Percentiles rank a stretch among this genome's conserved stretches.
These are phyloP conservation scores for Calcarisporium arbuscula DNA, from an alignment of 2,329 filamentous ascomycete species.

Conservation along the genomic window DNA sequence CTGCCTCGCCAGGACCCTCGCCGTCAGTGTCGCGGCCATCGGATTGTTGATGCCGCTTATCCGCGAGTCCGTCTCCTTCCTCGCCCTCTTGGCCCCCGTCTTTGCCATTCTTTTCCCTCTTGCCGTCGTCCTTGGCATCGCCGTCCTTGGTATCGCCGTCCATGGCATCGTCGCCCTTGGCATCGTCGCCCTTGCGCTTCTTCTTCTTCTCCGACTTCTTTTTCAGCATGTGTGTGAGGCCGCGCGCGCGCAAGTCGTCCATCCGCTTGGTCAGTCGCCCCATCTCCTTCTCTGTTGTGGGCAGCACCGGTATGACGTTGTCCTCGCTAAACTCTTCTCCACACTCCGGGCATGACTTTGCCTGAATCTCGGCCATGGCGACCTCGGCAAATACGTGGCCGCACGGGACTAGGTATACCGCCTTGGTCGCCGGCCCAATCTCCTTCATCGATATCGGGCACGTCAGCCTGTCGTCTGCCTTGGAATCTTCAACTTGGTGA, in stretches of 20 bases:
- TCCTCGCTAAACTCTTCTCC: slow-evolving; percentile 64
- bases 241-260: slow-evolving; percentile 61
- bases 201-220: slow-evolving; percentile 62
- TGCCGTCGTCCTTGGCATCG: slow-evolving; percentile 19
- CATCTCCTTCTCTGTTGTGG: slow-evolving; percentile 64
- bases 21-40: slow-evolving; percentile 77
- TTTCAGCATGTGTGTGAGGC: slow-evolving; percentile 81
- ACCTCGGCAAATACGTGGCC: slow-evolving; percentile 90
- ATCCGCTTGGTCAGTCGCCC: slow-evolving; percentile 59
- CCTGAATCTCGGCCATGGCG: slow-evolving; percentile 73
- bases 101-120: slow-evolving; percentile 10
- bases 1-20: slow-evolving; percentile 81
- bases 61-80: slow-evolving; percentile 26
- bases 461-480: slow-evolving; percentile 54
- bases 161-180: slow-evolving; percentile 23
- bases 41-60: slow-evolving; percentile 76
- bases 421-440: slow-evolving; percentile 69
- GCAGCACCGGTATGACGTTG: slow-evolving; percentile 78
- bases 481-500: slow-evolving; percentile 70
- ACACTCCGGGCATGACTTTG: slow-evolving; percentile 63
- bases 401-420: slow-evolving; percentile 88
- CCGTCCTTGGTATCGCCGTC: slow-evolving; percentile 46
- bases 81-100: slow-evolving; percentile 15
- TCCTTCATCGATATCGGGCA: slow-evolving; percentile 87
- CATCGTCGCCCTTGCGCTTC: slow-evolving; percentile 53